Evolutionary conservation across 2,329 filamentous ascomycete genomes (phyloP).

Genomic region (Trichoderma sp.): DNA sequence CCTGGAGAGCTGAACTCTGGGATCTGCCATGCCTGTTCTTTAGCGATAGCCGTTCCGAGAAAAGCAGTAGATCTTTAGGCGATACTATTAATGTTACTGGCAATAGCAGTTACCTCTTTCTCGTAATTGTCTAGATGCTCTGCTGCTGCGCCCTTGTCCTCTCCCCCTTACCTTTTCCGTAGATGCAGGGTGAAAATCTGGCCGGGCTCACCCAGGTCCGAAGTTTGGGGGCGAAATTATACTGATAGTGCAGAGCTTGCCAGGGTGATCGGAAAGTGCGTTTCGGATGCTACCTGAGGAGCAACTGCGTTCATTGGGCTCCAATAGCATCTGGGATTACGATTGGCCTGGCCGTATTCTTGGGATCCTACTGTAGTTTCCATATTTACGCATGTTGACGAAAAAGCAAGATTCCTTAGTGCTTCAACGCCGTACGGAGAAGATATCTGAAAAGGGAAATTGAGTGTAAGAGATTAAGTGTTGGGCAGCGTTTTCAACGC

Average conservation of each 20-base stretch:
- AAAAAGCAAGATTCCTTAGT: background rate
- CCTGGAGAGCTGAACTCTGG: constrained; percentile 24
- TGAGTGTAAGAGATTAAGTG: constrained; percentile 5
- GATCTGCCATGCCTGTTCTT: constrained; percentile 1
- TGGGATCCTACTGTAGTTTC: background rate
- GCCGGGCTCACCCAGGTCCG: background rate
- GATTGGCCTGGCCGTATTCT: background rate
- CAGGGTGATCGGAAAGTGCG: background rate
- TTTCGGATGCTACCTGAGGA: background rate
- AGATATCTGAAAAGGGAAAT: background rate
- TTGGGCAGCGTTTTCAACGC: background rate
- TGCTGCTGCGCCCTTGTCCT: background rate
- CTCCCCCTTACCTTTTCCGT: background rate
- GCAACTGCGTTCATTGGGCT: background rate
- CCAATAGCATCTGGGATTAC: constrained; percentile 3
- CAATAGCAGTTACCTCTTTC: background rate
- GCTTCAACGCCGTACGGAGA: constrained; percentile 3
- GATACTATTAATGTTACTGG: background rate
- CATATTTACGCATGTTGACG: background rate
- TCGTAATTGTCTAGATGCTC: background rate
- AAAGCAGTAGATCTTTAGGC: background rate
- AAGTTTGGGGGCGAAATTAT: background rate
- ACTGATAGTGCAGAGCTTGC: background rate
- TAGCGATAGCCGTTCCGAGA: background rate
- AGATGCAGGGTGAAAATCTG: background rate